Percentiles rank a stretch among this genome's conserved stretches.
phyloP scores from a whole-genome alignment of 352 stramenopile species.

The Thalassiosira allenii region DNA sequence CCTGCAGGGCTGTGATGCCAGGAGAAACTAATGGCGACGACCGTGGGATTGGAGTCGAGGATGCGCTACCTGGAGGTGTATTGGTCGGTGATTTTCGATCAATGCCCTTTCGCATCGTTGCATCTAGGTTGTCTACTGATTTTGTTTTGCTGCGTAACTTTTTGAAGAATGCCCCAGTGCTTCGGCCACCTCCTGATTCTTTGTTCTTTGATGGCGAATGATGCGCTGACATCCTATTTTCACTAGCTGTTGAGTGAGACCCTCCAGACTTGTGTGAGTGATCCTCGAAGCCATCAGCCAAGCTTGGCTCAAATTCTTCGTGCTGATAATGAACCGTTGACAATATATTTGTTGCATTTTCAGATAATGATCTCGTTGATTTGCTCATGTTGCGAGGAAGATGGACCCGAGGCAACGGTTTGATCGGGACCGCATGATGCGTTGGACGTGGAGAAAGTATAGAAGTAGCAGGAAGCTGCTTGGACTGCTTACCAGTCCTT shows the following conservation, averaged over 20 bases:
- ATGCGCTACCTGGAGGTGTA: constrained; percentile 49
- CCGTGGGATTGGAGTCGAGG: not conserved
- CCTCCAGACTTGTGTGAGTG: constrained; percentile 11
- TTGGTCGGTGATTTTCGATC: constrained; percentile 43
- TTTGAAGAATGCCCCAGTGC: constrained; percentile 44
- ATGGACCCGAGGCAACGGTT: constrained; percentile 4
- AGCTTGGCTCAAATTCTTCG: constrained; percentile 26
- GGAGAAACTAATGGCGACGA: constrained; percentile 3
- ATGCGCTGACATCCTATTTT: not conserved
- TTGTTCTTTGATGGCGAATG: constrained; percentile 2
- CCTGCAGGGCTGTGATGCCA: constrained; percentile 24
- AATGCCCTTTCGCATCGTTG: constrained; percentile 43
- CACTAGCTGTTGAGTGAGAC: not conserved
- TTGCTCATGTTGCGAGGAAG: too few species aligned
- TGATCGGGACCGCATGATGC: constrained; percentile 18
- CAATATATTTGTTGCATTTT: too few species aligned
- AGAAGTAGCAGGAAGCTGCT: not conserved
- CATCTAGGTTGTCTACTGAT: constrained; percentile 56
- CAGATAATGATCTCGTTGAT: too few species aligned
- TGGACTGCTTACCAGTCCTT: constrained; percentile 20
- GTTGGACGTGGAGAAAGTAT: constrained; percentile 4
- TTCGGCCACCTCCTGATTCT: constrained; percentile 32
- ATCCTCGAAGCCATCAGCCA: constrained; percentile 49
- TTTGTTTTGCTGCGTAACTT: constrained; percentile 45
- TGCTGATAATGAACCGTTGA: not conserved